Evolutionary conservation across 2,329 filamentous ascomycete genomes (phyloP), one percentile per base, ranked within the genome.

Genomic region (Penicillium sp.): DNA sequence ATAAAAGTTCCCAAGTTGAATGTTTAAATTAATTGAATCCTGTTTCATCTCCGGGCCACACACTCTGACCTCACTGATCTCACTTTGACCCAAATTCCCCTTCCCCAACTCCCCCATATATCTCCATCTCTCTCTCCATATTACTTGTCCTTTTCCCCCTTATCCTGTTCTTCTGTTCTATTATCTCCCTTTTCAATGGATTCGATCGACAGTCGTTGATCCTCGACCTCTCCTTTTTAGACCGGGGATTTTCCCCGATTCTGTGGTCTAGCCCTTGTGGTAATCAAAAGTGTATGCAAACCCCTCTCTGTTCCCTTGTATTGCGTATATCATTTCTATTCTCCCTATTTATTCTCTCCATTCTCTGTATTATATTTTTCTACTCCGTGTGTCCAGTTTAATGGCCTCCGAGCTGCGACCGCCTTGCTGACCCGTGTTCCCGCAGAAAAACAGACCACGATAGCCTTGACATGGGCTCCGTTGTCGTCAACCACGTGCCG

Each of bases 401-500:
- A 54, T 38, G 23, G 35, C 29, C 21, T 23, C 21, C 47, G 36
- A 36, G 41, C 47, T 56, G 39, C 41, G 55, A 53, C 55, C 53
- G 53, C 53, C 49, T 61, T 55, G 49, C 61, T 63, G 48, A 60
- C 42, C 50, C 39, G 23, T 27, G 31, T 35, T 49, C 38, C 29
- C 33, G 23, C 42, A 61, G 47, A 61, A 45, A 29, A 50, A 38
- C 41, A 41, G 38, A 45, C 29, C 48, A 49, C 41, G 65, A 75
- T 76, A 78, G 83, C 44, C 44, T 35, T 25, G 49, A 79, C 73
- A 86, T 86, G 84, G 82, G 82, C 79, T 84, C 83, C 72, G 76
- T 86, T 66, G 77, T 85, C 70, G 75, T 85, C 68, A 80, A 79
- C 78, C 90, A 93, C 80, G 87, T 87, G 79, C 84, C 89, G 76